A percentile compares a stretch with the other conserved stretches of the same genome.
phyloP scores from a whole-genome alignment of 805 yeast species.

The Metschnikowia amazonensis region DNA sequence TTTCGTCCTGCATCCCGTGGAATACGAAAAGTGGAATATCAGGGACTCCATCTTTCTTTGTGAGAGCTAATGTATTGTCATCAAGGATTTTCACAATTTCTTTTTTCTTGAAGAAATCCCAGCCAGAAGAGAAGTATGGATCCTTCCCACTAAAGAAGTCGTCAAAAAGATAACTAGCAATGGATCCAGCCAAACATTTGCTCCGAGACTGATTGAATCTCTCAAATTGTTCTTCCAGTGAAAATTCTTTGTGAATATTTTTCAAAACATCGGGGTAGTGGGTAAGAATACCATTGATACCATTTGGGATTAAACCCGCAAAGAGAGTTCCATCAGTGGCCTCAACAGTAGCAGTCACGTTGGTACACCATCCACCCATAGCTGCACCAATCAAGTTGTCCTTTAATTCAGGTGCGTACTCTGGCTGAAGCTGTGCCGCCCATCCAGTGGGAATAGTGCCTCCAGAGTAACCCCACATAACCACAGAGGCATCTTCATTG shows the following conservation, averaged over 20 bases:
- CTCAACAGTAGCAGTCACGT: constrained; percentile 27
- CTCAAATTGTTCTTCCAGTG: not conserved
- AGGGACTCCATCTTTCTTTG: constrained; percentile 14
- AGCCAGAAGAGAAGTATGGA: constrained; percentile 6
- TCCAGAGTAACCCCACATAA: constrained; percentile 39
- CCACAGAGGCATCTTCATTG: constrained; percentile 19
- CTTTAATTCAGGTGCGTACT: constrained; percentile 32
- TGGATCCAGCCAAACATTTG: constrained; percentile 5
- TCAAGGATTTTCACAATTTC: not conserved
- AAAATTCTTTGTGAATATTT: not conserved
- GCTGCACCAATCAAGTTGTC: constrained; percentile 28
- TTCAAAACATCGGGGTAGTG: constrained; percentile 27
- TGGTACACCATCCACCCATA: constrained; percentile 35
- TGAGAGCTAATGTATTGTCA: constrained; percentile 10
- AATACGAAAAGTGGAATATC: constrained; percentile 25
- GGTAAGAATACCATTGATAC: constrained; percentile 28
- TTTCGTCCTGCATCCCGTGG: constrained; percentile 23
- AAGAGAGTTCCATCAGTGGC: constrained; percentile 24
- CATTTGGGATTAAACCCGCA: constrained; percentile 30
- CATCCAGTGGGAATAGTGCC: constrained; percentile 37
- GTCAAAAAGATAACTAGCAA: not conserved
- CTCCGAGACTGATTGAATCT: constrained; percentile 2
- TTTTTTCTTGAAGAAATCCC: constrained; percentile 2
- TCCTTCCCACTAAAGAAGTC: constrained; percentile 8
- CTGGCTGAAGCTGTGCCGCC: constrained; percentile 36